These are phyloP conservation scores for Crithidia fasciculata DNA, from an alignment of 208 protist genomes.

Conservation along the genomic window DNA sequence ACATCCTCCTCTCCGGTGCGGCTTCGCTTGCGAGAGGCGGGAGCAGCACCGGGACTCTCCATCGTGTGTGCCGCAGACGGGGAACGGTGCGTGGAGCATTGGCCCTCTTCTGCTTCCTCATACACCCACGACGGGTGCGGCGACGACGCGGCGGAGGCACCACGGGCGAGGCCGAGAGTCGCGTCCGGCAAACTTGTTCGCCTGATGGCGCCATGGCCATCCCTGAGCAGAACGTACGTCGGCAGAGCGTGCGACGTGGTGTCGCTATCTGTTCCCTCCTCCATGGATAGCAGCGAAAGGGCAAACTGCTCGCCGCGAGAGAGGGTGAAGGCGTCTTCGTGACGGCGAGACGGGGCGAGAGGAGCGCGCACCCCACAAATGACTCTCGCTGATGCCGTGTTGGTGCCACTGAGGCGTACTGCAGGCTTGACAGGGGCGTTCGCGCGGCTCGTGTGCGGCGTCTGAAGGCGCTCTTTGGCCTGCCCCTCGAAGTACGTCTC, in stretches of 20 bases:
- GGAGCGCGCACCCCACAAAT: slow-evolving; percentile 3
- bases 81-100: slow-evolving; percentile 13
- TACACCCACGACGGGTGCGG: slow-evolving; percentile 24
- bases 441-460: slow-evolving; percentile 4
- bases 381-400: neutral
- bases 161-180: neutral
- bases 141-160: neutral
- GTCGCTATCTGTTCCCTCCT: neutral
- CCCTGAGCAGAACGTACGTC: slow-evolving; percentile 15
- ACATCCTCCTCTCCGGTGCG: neutral
- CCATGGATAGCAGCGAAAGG: slow-evolving; percentile 39
- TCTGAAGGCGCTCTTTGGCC: neutral
- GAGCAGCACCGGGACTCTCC: slow-evolving; percentile 5
- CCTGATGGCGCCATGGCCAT: neutral
- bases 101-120: slow-evolving; percentile 9
- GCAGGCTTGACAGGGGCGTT: slow-evolving; percentile 12
- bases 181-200: neutral
- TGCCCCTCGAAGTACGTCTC: slow-evolving; percentile 31
- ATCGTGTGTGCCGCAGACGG: slow-evolving; percentile 26
- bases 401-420: neutral
- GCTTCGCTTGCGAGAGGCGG: neutral
- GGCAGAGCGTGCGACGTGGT: neutral
- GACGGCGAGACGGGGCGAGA: neutral
- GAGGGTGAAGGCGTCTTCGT: slow-evolving; percentile 17
- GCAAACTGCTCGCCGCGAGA: slow-evolving; percentile 39